These are phyloP conservation scores for Ceriops decandra DNA, from an alignment of 345 rosid species.

Conservation along the genomic window DNA sequence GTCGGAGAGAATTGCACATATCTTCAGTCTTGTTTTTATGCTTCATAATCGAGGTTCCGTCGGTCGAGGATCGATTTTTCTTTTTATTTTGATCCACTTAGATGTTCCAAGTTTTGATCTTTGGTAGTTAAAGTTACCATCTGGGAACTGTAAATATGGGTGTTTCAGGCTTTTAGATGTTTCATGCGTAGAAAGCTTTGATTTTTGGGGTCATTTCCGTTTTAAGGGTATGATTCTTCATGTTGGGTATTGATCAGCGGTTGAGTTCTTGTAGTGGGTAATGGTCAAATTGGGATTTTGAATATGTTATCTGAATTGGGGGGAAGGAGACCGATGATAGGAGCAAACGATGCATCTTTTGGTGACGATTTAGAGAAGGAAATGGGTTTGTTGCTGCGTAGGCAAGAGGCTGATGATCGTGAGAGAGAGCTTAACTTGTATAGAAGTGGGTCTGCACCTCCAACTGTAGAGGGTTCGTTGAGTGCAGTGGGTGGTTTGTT, in stretches of 20 bases:
- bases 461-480: conserved; percentile 68
- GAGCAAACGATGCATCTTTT: conserved; percentile 59
- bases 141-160: conserved; percentile 34
- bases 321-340: conserved; percentile 58
- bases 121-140: conserved; percentile 20
- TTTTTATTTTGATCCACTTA: background rate
- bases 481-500: conserved; percentile 60
- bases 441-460: conserved; percentile 80
- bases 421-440: conserved; percentile 62
- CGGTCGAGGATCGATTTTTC: conserved; percentile 19
- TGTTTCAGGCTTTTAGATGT: background rate
- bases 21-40: conserved; percentile 12
- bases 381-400: conserved; percentile 50
- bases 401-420: conserved; percentile 53
- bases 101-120: conserved; percentile 39
- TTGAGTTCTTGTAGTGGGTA: conserved; percentile 21
- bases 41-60: conserved; percentile 12
- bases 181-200: conserved; percentile 21
- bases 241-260: conserved; percentile 23
- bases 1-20: background rate
- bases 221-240: conserved; percentile 22
- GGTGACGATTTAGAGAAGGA: conserved; percentile 79
- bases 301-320: conserved; percentile 59
- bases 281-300: conserved; percentile 31
- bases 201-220: conserved; percentile 22